Percentiles rank a stretch among this genome's conserved stretches.
These are phyloP conservation scores for Solanum tarapatanum DNA, from an alignment of 257 asterid genomes.

Conservation along the genomic window DNA sequence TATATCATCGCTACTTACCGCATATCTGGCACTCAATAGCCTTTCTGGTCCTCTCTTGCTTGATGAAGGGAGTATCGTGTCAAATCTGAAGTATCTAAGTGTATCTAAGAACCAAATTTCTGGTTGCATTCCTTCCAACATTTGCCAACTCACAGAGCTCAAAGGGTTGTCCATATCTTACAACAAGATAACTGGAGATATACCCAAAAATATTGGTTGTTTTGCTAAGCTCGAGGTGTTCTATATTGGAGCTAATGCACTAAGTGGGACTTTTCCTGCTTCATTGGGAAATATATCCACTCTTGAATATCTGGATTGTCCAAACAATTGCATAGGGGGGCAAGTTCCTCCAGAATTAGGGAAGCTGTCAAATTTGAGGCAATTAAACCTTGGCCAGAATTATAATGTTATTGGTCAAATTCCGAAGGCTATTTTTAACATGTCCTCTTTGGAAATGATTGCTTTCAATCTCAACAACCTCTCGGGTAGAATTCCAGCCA, in stretches of 20 bases:
- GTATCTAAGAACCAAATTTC: background rate
- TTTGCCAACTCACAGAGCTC: background rate
- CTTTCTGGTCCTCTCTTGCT: background rate
- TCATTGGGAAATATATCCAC: background rate
- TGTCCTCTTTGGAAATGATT: background rate
- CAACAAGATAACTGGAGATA: background rate
- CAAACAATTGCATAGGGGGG: background rate
- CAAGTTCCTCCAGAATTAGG: background rate
- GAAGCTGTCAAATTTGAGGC: background rate
- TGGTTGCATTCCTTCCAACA: background rate
- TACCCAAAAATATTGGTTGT: background rate
- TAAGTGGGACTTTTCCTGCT: background rate
- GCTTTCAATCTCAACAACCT: background rate
- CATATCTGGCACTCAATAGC: background rate
- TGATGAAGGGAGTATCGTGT: background rate
- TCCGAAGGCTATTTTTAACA: background rate
- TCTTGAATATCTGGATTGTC: background rate
- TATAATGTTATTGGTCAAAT: background rate
- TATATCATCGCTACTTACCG: rapidly evolving
- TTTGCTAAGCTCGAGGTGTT: background rate
- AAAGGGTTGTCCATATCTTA: background rate
- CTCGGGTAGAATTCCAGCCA: background rate
- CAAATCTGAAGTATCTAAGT: background rate
- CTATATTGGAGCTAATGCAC: background rate
- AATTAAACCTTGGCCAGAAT: too few relatives aligned